A percentile compares a stretch with the other conserved stretches of the same genome.
Conservation (phyloP, 805 yeast species). For the Starmerella bombi region DNA sequence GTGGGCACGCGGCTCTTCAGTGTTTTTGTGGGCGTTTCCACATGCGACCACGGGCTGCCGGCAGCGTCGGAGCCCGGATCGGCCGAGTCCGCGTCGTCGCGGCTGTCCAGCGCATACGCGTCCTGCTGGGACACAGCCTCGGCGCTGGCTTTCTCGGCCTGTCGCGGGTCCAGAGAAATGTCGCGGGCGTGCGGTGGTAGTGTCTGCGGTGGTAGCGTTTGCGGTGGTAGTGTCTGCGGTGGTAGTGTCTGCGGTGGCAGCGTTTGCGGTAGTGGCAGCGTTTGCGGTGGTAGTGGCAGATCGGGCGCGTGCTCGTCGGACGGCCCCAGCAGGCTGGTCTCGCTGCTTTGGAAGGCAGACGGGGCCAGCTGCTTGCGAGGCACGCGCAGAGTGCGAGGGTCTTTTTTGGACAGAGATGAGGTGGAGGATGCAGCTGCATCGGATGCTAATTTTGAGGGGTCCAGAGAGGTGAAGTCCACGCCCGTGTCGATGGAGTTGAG, state of each 20-base stretch:
- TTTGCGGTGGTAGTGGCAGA: not conserved
- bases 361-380: constrained; percentile 19
- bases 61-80: not conserved
- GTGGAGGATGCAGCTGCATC: not conserved
- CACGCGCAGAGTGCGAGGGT: constrained; percentile 2
- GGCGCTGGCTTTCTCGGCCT: not conserved
- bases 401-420: not conserved
- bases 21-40: not conserved
- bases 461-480: not conserved
- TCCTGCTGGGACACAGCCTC: not conserved
- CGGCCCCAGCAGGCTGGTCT: not conserved
- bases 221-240: no score
- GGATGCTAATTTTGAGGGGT: not conserved
- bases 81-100: not conserved
- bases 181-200: not conserved
- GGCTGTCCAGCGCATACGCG: not conserved
- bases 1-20: no score
- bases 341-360: constrained; percentile 11
- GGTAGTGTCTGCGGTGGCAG: no score
- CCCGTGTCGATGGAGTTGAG: not conserved
- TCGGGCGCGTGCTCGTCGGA: constrained; percentile 1
- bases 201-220: no score
- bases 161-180: constrained; percentile 2
- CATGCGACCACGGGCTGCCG: not conserved
- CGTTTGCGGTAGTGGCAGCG: constrained; percentile 2